Conservation (phyloP, 768 basidiomycete species). For the Agrocybe praecox region DNA sequence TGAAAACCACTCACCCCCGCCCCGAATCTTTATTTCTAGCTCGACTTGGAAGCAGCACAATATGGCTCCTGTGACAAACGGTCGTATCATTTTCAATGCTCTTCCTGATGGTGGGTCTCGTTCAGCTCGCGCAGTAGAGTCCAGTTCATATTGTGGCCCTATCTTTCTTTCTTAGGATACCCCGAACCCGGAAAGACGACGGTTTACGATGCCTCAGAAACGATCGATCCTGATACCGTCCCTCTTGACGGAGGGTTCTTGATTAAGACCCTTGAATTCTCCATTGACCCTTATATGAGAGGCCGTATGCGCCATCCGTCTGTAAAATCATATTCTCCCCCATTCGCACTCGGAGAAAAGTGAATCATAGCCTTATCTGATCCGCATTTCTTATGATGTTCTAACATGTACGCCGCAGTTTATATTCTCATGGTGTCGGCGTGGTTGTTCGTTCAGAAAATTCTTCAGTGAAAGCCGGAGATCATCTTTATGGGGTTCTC, state of each 20-base stretch:
- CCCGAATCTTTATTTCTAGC: too few relatives aligned
- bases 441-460: conserved; percentile 45
- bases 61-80: conserved; percentile 36
- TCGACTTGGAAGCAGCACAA: background rate
- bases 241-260: conserved; percentile 48
- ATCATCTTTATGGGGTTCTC: conserved; percentile 39
- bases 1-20: too few relatives aligned
- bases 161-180: conserved; percentile 24
- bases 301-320: conserved; percentile 37
- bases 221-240: conserved; percentile 51
- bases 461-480: conserved; percentile 32
- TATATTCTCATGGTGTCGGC: conserved; percentile 41
- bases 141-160: background rate
- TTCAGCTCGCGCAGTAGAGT: too few relatives aligned
- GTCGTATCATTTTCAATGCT: conserved; percentile 37
- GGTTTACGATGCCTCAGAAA: conserved; percentile 42
- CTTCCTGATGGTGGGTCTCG: conserved; percentile 28
- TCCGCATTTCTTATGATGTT: background rate
- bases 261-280: conserved; percentile 49
- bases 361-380: conserved; percentile 17
- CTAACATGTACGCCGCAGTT: conserved; percentile 11
- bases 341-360: conserved; percentile 37
- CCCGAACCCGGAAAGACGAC: conserved; percentile 49
- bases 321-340: conserved; percentile 26
- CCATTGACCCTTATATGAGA: conserved; percentile 45